Base-by-base conservation (phyloP, 345 rosid genomes). In the Dovyalis caffra region DNA sequence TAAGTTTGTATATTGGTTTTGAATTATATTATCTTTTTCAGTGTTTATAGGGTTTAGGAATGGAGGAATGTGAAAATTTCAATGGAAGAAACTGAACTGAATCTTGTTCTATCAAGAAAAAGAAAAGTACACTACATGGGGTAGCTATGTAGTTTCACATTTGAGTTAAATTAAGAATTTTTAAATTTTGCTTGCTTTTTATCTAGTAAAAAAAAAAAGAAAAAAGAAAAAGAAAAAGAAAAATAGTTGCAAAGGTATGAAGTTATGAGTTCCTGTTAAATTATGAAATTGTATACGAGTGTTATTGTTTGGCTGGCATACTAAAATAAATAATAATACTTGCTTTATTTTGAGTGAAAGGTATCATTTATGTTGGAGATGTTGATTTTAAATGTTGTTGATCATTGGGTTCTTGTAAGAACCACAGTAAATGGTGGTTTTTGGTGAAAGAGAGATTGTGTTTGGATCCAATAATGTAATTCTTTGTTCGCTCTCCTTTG, bases 1-100 rank as follows among this genome's bases (percentile, higher is more conserved):
- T 91, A 74, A 61, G 71, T 73, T 25, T 68, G 43, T 51, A 31
- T 57, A 10, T 20, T 28, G 53, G 53, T 74, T 79, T 60, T 65
- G 21, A 33, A 28, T 73, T 20, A 23, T 37, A 21, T 1, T 20
- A 8, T 64, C 49, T 58, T 66, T 29, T 23, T 35, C 33, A 31
- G 14, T 75, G 31, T 31, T n/a, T 56, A 51, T 47, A 33, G 8
- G 26, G n/a, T 26, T 60, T 12, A 35, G 34, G 10, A 72, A 60
- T 31, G 40, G 14, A 26, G 58, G 28, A 26, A 31, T 0, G 8
- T 43, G 45, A 61, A 43, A 43, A 5, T 31, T 32, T 31, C 33
- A 12, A 43, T 43, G 58, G 8, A 23, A 56, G 61, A 56, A 56
- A 56, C 12, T 56, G 11, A 56, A 56, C 28, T 56, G 61, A 56